Base-by-base conservation (phyloP, 2,329 filamentous ascomycete genomes). In the Ciborinia camelliae region DNA sequence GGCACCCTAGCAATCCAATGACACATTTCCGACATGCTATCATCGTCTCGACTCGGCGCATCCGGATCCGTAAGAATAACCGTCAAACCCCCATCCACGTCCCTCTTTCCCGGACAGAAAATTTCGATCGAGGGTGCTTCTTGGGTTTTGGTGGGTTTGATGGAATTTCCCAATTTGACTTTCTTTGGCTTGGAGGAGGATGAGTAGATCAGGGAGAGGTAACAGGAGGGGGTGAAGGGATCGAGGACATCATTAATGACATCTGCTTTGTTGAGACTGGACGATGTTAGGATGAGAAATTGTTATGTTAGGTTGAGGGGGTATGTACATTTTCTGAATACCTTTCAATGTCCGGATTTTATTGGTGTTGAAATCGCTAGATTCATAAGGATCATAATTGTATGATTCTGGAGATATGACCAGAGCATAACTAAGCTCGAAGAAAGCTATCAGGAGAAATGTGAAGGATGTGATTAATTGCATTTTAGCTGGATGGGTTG, bases 31-130 rank as follows among this genome's bases (percentile, higher is more conserved):
- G 77, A 78, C 82, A 82, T 85, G 63, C 82, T 77, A 1, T 83
- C 82, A 66, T 86, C 73, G 1, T 80, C 74, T 51, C 80, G 79
- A 10, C 79, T 81, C 3, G 81, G 82, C n/a, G 84, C 84, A 73
- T 86, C 84, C 0, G 84, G 84, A 70, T 86, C 84, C 1, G 83
- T 85, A 4, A 86, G 75, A 14, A 79, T 78, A 59, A 86, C 67
- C 4, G 80, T 80, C 65, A 84, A 81, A 23, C 61, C 61, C 47
- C 70, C 68, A 2, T 58, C 28, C 12, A 68, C 71, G 4, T 58
- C 47, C 15, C 64, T 39, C 3, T 67, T 53, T 6, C 69, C 55
- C 8, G 73, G 72, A 64, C 73, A 74, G 30, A 67, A 71, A 32
- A 77, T 70, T n/a, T 67, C 71, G 47, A 77, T 51, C 0, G 62